Percentiles rank a stretch among this genome's conserved stretches.
Evolutionary conservation across 2,329 filamentous ascomycete species (phyloP).

Genomic region (Alternaria gaisen): DNA sequence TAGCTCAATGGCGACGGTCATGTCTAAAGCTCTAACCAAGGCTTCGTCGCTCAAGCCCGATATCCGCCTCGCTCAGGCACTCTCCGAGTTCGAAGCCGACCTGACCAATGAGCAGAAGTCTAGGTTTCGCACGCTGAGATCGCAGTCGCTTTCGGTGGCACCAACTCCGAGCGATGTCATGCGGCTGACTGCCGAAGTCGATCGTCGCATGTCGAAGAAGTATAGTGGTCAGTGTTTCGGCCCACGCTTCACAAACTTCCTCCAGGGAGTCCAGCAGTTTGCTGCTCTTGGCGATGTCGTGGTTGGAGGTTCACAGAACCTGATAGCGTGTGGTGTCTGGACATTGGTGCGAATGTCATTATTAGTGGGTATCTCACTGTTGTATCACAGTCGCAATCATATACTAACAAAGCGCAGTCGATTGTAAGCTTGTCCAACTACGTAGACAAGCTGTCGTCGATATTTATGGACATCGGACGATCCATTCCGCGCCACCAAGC

Average conservation of each 20-base stretch:
- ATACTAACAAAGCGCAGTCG: slow-evolving; percentile 29
- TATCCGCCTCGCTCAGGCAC: slow-evolving; percentile 20
- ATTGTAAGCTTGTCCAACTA: slow-evolving; percentile 45
- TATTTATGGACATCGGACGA: slow-evolving; percentile 56
- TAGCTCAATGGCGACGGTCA: neutral
- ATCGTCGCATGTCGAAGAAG: slow-evolving; percentile 40
- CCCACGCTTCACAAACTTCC: slow-evolving; percentile 53
- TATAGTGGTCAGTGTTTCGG: slow-evolving; percentile 49
- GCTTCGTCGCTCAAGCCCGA: slow-evolving; percentile 21
- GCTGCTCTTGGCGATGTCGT: slow-evolving; percentile 55
- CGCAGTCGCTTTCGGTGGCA: neutral
- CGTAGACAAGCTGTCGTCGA: slow-evolving; percentile 50
- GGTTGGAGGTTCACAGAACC: slow-evolving; percentile 56
- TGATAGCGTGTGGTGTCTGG: slow-evolving; percentile 59
- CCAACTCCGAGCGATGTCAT: slow-evolving; percentile 21
- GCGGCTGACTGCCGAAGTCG: slow-evolving; percentile 49
- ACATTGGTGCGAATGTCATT: slow-evolving; percentile 55
- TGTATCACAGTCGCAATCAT: slow-evolving; percentile 27
- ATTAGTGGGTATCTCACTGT: slow-evolving; percentile 42
- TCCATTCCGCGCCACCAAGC: slow-evolving; percentile 53
- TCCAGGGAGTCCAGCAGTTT: slow-evolving; percentile 56
- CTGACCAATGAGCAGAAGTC: slow-evolving; percentile 21
- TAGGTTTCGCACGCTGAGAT: neutral
- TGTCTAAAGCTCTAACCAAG: slow-evolving; percentile 14
- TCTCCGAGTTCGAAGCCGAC: slow-evolving; percentile 21